Base-by-base conservation (phyloP, 768 basidiomycete genomes). In the Termitomyces sp. region DNA sequence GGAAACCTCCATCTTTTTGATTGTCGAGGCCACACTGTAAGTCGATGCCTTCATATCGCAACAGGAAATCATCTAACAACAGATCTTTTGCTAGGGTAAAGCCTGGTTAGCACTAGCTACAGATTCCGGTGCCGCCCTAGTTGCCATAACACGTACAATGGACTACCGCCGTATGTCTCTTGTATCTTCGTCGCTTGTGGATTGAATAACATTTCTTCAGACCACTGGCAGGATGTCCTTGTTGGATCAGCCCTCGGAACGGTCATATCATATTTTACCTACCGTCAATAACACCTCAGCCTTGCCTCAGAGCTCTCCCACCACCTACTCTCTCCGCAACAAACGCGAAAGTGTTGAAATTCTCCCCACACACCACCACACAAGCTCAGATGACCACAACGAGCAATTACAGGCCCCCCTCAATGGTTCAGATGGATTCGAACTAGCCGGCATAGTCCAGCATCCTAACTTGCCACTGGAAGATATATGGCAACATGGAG, bases 1-100 rank as follows among this genome's bases (percentile, higher is more conserved):
- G 96, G 95, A 2, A 98, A 98, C 71, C 75, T 96, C 66, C 95
- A 95, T 67, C 74, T 98, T 5, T 96, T 94, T 62, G 94, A 97
- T 69, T 77, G 76, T 28, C 80, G 84, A 48, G 95, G 94, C 3
- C 83, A 93, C 68, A 74, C 83, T 57, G 84, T 89, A 69, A 57
- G 81, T 71, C 50, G 12, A 16, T 48, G 33, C 41, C 38, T 47
- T 41, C 12, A 18, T 16, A 36, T 18, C 3, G 20, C 47, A 36
- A 44, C n/a, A 56, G 9, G 38, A 26, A 36, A 47, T 36, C 53
- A 44, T 60, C 16, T 47, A 28, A 26, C 38, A 26, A 30, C 48
- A 69, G 65, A 68, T 67, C 48, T 60, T 68, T 28, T 35, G 57
- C 36, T 58, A 86, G 82, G 73, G 81, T 26, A 95, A 94, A 70